Percentiles rank a stretch among this genome's conserved stretches.
These are phyloP conservation scores for Globomyces sp. DNA, from an alignment of 371 early-diverging fungal species.

Conservation along the genomic window DNA sequence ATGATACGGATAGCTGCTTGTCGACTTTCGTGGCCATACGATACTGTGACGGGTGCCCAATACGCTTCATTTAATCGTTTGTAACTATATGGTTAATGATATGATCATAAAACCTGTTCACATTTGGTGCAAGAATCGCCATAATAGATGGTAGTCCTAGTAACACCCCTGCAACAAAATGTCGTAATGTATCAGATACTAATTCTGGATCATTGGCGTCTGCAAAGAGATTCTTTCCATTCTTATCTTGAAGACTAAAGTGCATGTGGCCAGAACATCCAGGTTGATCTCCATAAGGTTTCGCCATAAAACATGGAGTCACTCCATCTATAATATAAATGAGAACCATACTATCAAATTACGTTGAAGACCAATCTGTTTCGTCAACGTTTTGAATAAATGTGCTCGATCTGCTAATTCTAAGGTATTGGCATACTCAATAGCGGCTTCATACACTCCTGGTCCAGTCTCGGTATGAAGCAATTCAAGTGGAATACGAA, in stretches of 20 bases:
- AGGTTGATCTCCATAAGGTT: constrained; percentile 69
- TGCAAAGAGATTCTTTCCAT: constrained; percentile 1
- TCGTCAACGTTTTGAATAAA: constrained; percentile 75
- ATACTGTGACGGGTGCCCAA: constrained; percentile 83
- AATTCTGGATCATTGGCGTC: constrained; percentile 6
- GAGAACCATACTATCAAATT: background rate
- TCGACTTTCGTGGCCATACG: constrained; percentile 79
- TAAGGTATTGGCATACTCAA: constrained; percentile 63
- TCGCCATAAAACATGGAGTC: constrained; percentile 84
- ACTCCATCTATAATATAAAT: constrained; percentile 48
- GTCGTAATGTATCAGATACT: constrained; percentile 44
- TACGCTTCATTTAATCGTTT: constrained; percentile 80
- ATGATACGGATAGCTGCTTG: constrained; percentile 75
- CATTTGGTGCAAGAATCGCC: constrained; percentile 74
- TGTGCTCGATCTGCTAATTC: constrained; percentile 72
- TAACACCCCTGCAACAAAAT: constrained; percentile 75
- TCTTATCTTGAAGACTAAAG: constrained; percentile 55
- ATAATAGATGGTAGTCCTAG: constrained; percentile 71
- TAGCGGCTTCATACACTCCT: constrained; percentile 81
- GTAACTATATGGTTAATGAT: constrained; percentile 53
- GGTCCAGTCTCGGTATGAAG: constrained; percentile 86
- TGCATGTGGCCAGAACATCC: constrained; percentile 86
- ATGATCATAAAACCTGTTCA: constrained; percentile 57
- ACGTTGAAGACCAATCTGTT: constrained; percentile 67
- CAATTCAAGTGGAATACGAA: constrained; percentile 70